These are phyloP conservation scores for Epichloe sibirici DNA, from an alignment of 2,329 filamentous ascomycete genomes.

Conservation along the genomic window DNA sequence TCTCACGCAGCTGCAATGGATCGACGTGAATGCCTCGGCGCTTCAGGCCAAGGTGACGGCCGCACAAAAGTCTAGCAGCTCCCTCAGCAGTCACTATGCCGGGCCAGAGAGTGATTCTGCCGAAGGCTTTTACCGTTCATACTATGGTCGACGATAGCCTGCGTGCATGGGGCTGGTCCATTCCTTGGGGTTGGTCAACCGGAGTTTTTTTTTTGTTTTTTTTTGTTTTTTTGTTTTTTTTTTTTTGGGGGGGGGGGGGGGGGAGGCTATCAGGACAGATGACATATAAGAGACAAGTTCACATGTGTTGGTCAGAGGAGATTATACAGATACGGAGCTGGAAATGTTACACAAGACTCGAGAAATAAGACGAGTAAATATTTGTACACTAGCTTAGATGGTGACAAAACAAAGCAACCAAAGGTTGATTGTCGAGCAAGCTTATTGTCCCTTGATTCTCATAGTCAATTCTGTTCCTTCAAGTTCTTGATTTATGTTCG, in stretches of 20 bases:
- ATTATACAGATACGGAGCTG: conserved; percentile 7
- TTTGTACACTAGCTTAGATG: conserved; percentile 28
- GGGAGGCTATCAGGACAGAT: background rate
- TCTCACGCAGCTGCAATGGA: conserved; percentile 82
- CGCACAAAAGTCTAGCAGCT: conserved; percentile 68
- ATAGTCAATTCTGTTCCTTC: background rate
- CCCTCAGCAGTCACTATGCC: conserved; percentile 43
- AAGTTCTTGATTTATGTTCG: background rate
- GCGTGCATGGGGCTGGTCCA: background rate
- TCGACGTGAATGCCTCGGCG: conserved; percentile 72
- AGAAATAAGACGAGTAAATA: conserved; percentile 15
- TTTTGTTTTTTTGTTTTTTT: background rate
- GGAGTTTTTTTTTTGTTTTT: background rate
- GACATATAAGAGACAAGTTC: conserved; percentile 2
- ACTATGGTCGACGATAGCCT: conserved; percentile 57
- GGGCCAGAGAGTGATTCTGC: conserved; percentile 57
- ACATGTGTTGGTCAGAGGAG: conserved; percentile 5
- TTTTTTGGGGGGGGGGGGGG: no score
- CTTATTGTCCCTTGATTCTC: conserved; percentile 6
- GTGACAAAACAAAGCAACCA: conserved; percentile 11
- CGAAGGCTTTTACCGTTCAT: conserved; percentile 82
- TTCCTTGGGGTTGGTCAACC: background rate
- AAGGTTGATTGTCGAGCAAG: conserved; percentile 10
- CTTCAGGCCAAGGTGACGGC: conserved; percentile 72
- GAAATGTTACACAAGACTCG: conserved; percentile 7